Percentiles rank a stretch among this genome's conserved stretches.
Conservation (phyloP, 495 filamentous ascomycete genomes). For the Collariella sp. region DNA sequence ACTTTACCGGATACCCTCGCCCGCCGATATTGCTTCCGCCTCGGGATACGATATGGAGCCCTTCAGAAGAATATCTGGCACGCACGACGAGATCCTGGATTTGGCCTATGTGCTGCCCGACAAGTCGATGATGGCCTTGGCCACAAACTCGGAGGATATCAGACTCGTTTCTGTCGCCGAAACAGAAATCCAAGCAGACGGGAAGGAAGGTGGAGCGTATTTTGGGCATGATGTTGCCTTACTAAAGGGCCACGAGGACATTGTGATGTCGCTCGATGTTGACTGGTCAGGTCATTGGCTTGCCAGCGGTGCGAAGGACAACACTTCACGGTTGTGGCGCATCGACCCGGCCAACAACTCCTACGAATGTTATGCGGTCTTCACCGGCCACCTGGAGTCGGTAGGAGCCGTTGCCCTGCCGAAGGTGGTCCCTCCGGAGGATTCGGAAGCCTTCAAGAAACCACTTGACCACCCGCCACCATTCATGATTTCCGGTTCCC, state of each 20-base stretch:
- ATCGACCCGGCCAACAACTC: conserved; percentile 68
- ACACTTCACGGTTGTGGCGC: conserved; percentile 84
- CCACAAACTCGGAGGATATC: conserved; percentile 91
- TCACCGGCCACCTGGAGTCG: conserved; percentile 90
- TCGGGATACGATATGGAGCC: conserved; percentile 31
- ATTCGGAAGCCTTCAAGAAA: conserved; percentile 53
- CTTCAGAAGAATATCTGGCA: conserved; percentile 77
- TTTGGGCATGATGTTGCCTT: conserved; percentile 82
- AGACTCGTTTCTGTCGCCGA: conserved; percentile 60
- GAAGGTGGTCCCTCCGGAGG: conserved; percentile 50
- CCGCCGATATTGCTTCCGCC: conserved; percentile 19
- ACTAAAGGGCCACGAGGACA: conserved; percentile 84
- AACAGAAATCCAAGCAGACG: conserved; percentile 20
- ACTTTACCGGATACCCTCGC: conserved; percentile 51
- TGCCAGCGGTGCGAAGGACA: conserved; percentile 92
- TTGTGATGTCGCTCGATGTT: conserved; percentile 86
- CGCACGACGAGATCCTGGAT: conserved; percentile 95
- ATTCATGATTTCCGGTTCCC: conserved; percentile 83
- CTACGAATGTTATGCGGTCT: conserved; percentile 68
- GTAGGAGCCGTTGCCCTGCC: conserved; percentile 87
- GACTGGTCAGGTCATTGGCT: conserved; percentile 98
- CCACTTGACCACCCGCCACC: conserved; percentile 71
- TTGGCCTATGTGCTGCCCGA: conserved; percentile 74
- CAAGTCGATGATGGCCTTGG: conserved; percentile 73
- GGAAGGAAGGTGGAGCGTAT: conserved; percentile 44